Base-by-base conservation (phyloP, 495 filamentous ascomycete species). In the Acidiella bohemica region DNA sequence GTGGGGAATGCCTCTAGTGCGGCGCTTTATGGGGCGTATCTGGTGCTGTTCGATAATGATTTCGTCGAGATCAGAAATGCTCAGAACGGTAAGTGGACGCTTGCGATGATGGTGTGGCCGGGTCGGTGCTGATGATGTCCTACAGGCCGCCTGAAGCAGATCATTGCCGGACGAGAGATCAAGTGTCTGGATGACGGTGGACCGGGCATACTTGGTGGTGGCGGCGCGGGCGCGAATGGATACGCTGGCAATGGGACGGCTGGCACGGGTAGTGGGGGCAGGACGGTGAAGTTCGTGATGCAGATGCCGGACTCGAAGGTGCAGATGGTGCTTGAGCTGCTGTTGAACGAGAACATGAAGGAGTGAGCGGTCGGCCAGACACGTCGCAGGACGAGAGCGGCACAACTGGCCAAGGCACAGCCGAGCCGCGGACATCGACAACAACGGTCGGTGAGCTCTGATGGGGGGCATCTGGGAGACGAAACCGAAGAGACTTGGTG, bases 31-130 rank as follows among this genome's bases (percentile, higher is more conserved):
- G 59, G 59, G 2, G 41, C 54, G 8, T 64, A 60, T 40, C 49
- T 64, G 5, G 40, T 62, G 22, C 56, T 65, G 13, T 87, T 93
- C 50, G 85, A 92, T 58, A 68, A 71, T 8, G 80, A 85, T 51
- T 99, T 94, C 49, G 83, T 96, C 41, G 90, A 99, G 58, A 82
- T 99, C 10, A 72, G 90, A 38, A 96, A 99, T 52, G 90, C 92
- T 20, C 84, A 93, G 67, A 95, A 96, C 56, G 90, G n/a, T n/a
- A n/a, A n/a, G n/a, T n/a, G n/a, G n/a, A n/a, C n/a, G n/a, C n/a
- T n/a, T n/a, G n/a, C n/a, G n/a, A n/a, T n/a, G n/a, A n/a, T n/a
- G n/a, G n/a, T n/a, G n/a, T n/a, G n/a, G n/a, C n/a, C n/a, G n/a
- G n/a, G n/a, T n/a, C n/a, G n/a, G n/a, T n/a, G n/a, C n/a, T n/a